Percentiles rank a stretch among this genome's conserved stretches.
phyloP scores from a whole-genome alignment of 306 rosid species.

The Castanea mollissima region DNA sequence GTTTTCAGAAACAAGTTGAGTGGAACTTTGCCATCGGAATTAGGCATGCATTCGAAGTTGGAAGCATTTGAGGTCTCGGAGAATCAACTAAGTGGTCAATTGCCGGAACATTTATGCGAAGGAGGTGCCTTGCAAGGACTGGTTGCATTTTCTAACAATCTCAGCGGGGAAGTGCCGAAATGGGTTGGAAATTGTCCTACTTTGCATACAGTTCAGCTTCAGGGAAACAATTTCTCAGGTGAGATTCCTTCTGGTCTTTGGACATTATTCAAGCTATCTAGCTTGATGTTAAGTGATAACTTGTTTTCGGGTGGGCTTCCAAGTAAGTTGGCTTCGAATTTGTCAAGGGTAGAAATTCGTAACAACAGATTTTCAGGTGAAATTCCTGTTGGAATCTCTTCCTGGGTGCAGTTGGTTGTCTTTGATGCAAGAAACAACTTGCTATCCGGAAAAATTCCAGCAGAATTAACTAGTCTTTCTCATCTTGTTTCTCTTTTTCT shows the following conservation, averaged over 20 bases:
- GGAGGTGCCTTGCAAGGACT: conserved; percentile 53
- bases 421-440: conserved; percentile 67
- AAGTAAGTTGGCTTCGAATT: conserved; percentile 37
- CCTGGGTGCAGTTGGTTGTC: conserved; percentile 44
- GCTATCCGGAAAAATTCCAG: conserved; percentile 64
- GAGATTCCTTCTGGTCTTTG: conserved; percentile 68
- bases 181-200: conserved; percentile 59
- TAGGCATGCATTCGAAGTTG: conserved; percentile 68
- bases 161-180: conserved; percentile 54
- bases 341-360: conserved; percentile 61
- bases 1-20: conserved; percentile 57
- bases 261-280: conserved; percentile 47
- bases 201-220: conserved; percentile 42
- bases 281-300: conserved; percentile 59
- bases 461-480: conserved; percentile 52
- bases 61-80: conserved; percentile 54
- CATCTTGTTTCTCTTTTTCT: conserved; percentile 46
- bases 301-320: conserved; percentile 75
- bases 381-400: conserved; percentile 46
- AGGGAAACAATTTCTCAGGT: conserved; percentile 57
- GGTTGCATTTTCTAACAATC: conserved; percentile 52
- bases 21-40: conserved; percentile 72
- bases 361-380: conserved; percentile 69
- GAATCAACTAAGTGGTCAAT: conserved; percentile 54
- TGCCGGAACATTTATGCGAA: conserved; percentile 67